phyloP scores from a whole-genome alignment of 192 early-diverging fungal genomes.

The Coemansia sp. region DNA sequence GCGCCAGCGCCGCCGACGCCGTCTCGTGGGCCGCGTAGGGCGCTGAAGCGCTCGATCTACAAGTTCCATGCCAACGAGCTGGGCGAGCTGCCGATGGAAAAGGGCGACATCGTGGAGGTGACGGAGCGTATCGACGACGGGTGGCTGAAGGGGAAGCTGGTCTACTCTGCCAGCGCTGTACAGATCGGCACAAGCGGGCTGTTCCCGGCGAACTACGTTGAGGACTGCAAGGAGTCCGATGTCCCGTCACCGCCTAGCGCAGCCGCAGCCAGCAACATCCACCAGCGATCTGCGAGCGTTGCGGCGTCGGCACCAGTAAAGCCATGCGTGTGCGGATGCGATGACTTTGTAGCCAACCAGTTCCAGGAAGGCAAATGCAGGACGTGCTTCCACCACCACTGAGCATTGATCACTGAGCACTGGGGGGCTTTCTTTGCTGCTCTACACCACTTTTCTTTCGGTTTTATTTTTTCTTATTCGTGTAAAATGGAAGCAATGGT shows the following conservation, averaged over 20 bases:
- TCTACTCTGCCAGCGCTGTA: slow-evolving; percentile 50
- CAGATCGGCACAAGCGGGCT: slow-evolving; percentile 56
- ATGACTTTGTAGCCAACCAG: slow-evolving; percentile 72
- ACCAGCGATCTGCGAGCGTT: slow-evolving; percentile 9
- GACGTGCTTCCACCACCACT: slow-evolving; percentile 83
- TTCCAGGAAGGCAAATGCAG: slow-evolving; percentile 78
- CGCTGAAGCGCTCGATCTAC: slow-evolving; percentile 70
- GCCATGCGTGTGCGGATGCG: slow-evolving; percentile 64
- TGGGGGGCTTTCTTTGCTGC: background rate
- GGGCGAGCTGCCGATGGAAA: slow-evolving; percentile 80
- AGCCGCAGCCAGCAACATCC: background rate
- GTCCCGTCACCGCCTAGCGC: slow-evolving; percentile 3
- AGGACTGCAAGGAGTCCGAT: slow-evolving; percentile 58
- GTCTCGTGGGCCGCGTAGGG: slow-evolving; percentile 31
- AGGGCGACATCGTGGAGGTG: slow-evolving; percentile 87
- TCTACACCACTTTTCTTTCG: background rate
- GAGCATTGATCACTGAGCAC: slow-evolving; percentile 38
- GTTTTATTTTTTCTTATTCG: background rate
- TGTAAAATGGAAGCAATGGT: no score
- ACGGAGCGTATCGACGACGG: slow-evolving; percentile 87
- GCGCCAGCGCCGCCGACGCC: slow-evolving; percentile 56
- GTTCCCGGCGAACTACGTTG: slow-evolving; percentile 93
- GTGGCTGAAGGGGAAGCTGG: slow-evolving; percentile 91
- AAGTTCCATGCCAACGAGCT: slow-evolving; percentile 79
- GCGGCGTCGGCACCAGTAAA: slow-evolving; percentile 22